These are phyloP conservation scores for Apiospora sp. DNA, from an alignment of 2,329 filamentous ascomycete genomes.

Conservation along the genomic window DNA sequence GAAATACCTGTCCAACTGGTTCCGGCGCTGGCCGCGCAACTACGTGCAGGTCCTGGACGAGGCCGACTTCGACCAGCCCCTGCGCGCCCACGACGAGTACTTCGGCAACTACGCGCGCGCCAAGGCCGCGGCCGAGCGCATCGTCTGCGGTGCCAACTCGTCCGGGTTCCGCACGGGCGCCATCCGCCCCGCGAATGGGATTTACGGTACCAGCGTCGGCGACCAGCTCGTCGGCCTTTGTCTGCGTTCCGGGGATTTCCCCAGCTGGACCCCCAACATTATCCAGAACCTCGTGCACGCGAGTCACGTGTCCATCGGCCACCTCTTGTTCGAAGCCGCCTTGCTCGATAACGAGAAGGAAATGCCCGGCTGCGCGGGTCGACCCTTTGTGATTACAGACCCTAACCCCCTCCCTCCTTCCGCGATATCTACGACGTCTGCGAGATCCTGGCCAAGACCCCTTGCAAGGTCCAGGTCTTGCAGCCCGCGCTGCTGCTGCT, in stretches of 20 bases:
- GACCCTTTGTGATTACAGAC: slow-evolving; percentile 60
- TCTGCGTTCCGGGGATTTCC: slow-evolving; percentile 46
- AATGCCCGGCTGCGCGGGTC: slow-evolving; percentile 49
- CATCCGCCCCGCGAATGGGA: slow-evolving; percentile 61
- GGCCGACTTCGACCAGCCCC: slow-evolving; percentile 46
- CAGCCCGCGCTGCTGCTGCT: slow-evolving; percentile 48
- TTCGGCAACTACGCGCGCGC: slow-evolving; percentile 55
- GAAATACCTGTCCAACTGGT: slow-evolving; percentile 45
- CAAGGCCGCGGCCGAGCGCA: slow-evolving; percentile 54
- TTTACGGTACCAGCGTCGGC: slow-evolving; percentile 54
- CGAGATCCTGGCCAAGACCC: slow-evolving; percentile 40
- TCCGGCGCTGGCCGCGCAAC: slow-evolving; percentile 47
- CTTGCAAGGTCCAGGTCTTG: slow-evolving; percentile 42
- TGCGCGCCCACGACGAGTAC: slow-evolving; percentile 49
- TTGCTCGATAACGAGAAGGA: slow-evolving; percentile 47
- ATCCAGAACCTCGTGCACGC: slow-evolving; percentile 59
- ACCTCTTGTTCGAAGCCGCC: slow-evolving; percentile 60
- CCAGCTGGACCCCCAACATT: slow-evolving; percentile 53
- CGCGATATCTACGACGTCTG: slow-evolving; percentile 49
- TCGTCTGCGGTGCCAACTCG: slow-evolving; percentile 46
- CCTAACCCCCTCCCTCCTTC: slow-evolving; percentile 53
- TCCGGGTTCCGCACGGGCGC: slow-evolving; percentile 58
- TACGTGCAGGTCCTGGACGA: slow-evolving; percentile 53
- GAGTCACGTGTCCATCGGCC: slow-evolving; percentile 61
- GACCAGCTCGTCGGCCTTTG: slow-evolving; percentile 48